These are phyloP conservation scores for Leccinum pachyderme DNA, from an alignment of 1,284 basidiomycete genomes.

Conservation along the genomic window DNA sequence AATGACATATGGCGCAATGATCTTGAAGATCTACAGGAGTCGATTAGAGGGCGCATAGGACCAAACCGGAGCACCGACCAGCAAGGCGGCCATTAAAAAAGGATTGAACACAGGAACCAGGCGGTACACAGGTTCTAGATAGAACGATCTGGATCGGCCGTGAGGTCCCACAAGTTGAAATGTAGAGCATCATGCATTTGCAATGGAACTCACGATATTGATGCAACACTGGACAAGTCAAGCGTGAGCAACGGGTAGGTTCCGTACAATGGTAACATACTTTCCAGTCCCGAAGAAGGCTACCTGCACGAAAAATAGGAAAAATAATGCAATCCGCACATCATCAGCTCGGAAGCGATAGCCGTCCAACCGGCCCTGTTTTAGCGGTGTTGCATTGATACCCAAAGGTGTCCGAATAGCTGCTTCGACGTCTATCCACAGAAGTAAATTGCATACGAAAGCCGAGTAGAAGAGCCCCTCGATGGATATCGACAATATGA, in stretches of 20 bases:
- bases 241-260: conserved; percentile 1
- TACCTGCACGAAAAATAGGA: conserved; percentile 85
- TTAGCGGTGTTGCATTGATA: conserved; percentile 3
- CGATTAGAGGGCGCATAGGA: neutral
- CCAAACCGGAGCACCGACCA: conserved; percentile 44
- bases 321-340: conserved; percentile 75
- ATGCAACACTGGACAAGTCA: conserved; percentile 66
- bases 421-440: conserved; percentile 73
- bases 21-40: conserved; percentile 69
- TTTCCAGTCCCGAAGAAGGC: conserved; percentile 90
- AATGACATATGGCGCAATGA: conserved; percentile 77
- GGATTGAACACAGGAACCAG: conserved; percentile 86
- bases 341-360: conserved; percentile 62
- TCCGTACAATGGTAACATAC: conserved; percentile 44
- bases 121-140: conserved; percentile 87
- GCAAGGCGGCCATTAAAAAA: conserved; percentile 76
- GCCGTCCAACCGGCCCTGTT: conserved; percentile 1
- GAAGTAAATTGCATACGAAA: conserved; percentile 60
- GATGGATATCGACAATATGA: conserved; percentile 79
- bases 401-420: conserved; percentile 33
- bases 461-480: conserved; percentile 80
- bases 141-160: conserved; percentile 63
- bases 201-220: conserved; percentile 63
- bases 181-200: neutral
- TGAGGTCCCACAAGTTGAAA: conserved; percentile 3